Conservation (phyloP, 1,284 basidiomycete species). For the Irpex sp. region DNA sequence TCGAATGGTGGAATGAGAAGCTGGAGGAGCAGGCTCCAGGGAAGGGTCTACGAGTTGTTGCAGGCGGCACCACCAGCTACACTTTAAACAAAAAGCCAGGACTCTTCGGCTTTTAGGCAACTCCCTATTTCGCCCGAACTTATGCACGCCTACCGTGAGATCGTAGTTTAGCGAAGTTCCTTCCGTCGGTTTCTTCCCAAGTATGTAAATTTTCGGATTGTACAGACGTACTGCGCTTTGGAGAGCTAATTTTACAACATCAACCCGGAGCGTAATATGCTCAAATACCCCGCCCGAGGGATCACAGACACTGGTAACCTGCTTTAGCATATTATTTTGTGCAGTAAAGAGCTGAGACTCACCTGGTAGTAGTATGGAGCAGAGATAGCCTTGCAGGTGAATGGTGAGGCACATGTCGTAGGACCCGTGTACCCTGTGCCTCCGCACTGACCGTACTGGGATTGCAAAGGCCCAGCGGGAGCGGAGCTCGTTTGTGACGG, state of each 20-base stretch:
- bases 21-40: slow-evolving; percentile 14
- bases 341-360: slow-evolving; percentile 9
- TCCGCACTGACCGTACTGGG: slow-evolving; percentile 53
- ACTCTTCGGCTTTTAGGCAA: background rate
- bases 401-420: slow-evolving; percentile 40
- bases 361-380: slow-evolving; percentile 55
- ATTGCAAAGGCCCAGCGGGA: slow-evolving; percentile 38
- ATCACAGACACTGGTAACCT: slow-evolving; percentile 7
- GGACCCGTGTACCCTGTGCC: slow-evolving; percentile 47
- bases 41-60: slow-evolving; percentile 16
- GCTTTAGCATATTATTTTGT: too few species aligned
- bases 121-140: background rate
- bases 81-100: slow-evolving; percentile 10
- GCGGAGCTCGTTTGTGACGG: slow-evolving; percentile 27
- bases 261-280: too few species aligned
- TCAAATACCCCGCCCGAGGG: too few species aligned
- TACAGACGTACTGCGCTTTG: background rate
- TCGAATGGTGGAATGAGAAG: slow-evolving; percentile 24
- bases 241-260: background rate
- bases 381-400: slow-evolving; percentile 44
- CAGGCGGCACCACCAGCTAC: slow-evolving; percentile 12
- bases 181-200: background rate
- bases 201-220: background rate
- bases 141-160: background rate
- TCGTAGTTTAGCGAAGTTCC: background rate